These are phyloP conservation scores for Bolboschoenoplectus hybrid DNA, from an alignment of 202 grass and related monocot species.

Conservation along the genomic window DNA sequence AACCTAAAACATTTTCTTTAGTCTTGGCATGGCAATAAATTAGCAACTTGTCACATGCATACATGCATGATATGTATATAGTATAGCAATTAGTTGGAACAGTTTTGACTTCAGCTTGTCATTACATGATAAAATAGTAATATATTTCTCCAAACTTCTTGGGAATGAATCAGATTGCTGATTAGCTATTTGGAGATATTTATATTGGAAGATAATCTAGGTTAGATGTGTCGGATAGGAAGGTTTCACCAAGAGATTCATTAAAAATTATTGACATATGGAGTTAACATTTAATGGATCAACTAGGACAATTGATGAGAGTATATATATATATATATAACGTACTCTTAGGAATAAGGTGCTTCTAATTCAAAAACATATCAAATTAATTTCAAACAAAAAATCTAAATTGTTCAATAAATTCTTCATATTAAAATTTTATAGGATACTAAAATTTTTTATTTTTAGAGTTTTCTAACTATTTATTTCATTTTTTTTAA, in stretches of 20 bases:
- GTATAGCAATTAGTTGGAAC: not conserved
- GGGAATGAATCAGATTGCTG: not conserved
- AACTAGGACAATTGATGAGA: not conserved
- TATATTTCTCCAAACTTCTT: not conserved
- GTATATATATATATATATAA: not conserved
- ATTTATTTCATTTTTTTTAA: too few species aligned
- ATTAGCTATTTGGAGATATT: not conserved
- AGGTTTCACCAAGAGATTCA: not conserved
- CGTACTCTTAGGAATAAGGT: too few species aligned
- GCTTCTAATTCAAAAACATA: too few species aligned
- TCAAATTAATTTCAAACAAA: too few species aligned
- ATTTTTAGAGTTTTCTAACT: too few species aligned
- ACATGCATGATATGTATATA: not conserved
- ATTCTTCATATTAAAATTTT: too few species aligned
- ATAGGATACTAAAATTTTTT: too few species aligned
- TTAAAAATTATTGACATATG: not conserved
- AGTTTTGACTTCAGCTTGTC: not conserved
- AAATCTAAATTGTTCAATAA: too few species aligned
- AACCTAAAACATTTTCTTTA: not conserved
- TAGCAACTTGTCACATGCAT: not conserved
- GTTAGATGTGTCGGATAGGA: constrained; percentile 28
- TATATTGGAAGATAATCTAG: not conserved
- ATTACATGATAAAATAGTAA: not conserved
- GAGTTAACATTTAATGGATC: not conserved
- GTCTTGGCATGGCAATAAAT: not conserved